Evolutionary conservation across 257 asterid genomes (phyloP), one percentile per base, ranked within the genome.

Genomic region (Henckelia pumila): DNA sequence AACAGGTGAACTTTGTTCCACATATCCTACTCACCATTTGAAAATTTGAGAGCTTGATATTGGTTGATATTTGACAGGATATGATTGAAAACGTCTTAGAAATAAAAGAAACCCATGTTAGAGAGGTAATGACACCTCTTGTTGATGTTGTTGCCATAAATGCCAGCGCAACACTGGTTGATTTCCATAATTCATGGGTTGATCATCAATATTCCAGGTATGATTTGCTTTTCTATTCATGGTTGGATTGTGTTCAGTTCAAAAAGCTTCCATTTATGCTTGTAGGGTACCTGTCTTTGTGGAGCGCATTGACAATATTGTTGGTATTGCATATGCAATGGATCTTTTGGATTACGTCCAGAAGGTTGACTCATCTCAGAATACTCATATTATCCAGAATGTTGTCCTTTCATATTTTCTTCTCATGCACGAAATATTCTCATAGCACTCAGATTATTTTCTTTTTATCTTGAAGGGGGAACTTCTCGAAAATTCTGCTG

Each of bases 91-190:
- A 94, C 73, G 96, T 91, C 67, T 75, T 94, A 72, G 99, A 94
- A 87, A 94, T 91, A 64, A 94, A 94, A 88, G 99, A 94, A 71
- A 94, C 97, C 5, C 97, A 91, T 78, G 98, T 94, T 61, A 84
- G 96, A 80, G 99, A 94, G 84, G 98, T 94, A 78, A 94, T 94
- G 99, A 94, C 99, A 35, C 97, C 99, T 52, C 96, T 94, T 72
- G 91, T 94, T 72, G 97, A 94, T 78, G 95, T 91, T 58, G 95
- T 94, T 73, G 99, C 97, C 44, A 91, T 94, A 69, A 98, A 94
- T 79, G 81, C 88, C 72, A 68, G 96, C 80, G 89, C 99, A 75
- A 83, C 96, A 56, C 89, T 91, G 49, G 85, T 94, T 71, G 99
- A 91, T 78, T 94, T 94, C 82, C 96, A 94, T 65, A 83, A 80